Percentiles rank a stretch among this genome's conserved stretches.
Conservation (phyloP, 2,329 filamentous ascomycete species). For the Pezicula radicicola region DNA sequence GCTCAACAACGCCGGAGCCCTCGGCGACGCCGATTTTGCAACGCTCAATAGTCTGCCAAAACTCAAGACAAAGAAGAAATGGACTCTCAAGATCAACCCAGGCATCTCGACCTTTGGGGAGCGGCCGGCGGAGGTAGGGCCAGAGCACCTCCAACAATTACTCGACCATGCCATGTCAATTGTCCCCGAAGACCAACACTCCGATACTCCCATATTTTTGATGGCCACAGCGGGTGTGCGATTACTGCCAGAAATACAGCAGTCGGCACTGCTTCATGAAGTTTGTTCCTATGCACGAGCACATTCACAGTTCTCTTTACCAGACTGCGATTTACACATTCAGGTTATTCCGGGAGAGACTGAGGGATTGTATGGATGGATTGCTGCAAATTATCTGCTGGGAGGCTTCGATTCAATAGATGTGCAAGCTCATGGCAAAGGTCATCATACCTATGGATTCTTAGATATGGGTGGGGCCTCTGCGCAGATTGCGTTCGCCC, state of each 20-base stretch:
- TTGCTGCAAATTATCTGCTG: constrained; percentile 92
- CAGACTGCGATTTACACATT: constrained; percentile 86
- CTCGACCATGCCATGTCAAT: constrained; percentile 78
- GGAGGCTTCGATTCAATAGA: constrained; percentile 82
- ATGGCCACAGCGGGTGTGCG: constrained; percentile 97
- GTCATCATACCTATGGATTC: constrained; percentile 94
- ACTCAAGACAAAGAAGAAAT: constrained; percentile 78
- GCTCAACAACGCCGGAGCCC: constrained; percentile 71
- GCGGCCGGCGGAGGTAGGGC: constrained; percentile 71
- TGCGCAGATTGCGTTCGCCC: constrained; percentile 95
- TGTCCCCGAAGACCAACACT: constrained; percentile 72
- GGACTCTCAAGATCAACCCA: constrained; percentile 92
- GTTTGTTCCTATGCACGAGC: constrained; percentile 80
- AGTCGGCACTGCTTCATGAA: constrained; percentile 67
- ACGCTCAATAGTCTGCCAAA: constrained; percentile 71
- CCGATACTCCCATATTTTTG: constrained; percentile 87
- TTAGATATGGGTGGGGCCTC: constrained; percentile 98
- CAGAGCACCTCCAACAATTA: constrained; percentile 75
- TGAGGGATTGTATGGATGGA: constrained; percentile 95
- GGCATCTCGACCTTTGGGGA: constrained; percentile 89
- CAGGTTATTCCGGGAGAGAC: constrained; percentile 96
- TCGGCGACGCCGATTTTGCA: constrained; percentile 54
- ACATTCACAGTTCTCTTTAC: constrained; percentile 77
- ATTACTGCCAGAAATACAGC: constrained; percentile 71
- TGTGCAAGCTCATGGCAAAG: constrained; percentile 76